A percentile compares a stretch with the other conserved stretches of the same genome.
Evolutionary conservation across 129 eudicot genomes (phyloP).

Genomic region (Daucus carota): DNA sequence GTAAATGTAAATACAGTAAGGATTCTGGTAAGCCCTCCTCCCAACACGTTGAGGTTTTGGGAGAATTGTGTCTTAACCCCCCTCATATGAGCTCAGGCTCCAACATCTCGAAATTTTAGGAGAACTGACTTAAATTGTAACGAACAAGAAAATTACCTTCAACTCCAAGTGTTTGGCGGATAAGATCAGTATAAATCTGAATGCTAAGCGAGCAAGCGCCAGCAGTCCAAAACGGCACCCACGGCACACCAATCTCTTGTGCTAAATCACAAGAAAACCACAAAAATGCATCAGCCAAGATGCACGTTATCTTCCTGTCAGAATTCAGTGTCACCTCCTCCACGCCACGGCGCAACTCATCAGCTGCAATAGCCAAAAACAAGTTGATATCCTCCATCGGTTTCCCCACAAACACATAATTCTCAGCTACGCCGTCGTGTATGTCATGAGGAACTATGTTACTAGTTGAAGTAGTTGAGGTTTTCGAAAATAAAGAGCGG

Average conservation of each 20-base stretch:
- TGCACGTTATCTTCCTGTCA: conserved; percentile 35
- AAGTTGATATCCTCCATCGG: conserved; percentile 32
- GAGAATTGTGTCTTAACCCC: too few species aligned
- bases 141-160: conserved; percentile 9
- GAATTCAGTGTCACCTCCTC: conserved; percentile 32
- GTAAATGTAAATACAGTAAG: too few species aligned
- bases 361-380: conserved; percentile 44
- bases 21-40: too few species aligned
- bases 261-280: conserved; percentile 62
- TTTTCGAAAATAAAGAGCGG: conserved; percentile 14
- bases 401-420: conserved; percentile 27
- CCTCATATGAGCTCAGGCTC: too few species aligned
- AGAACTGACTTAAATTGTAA: conserved; percentile 6
- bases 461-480: neutral
- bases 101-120: too few species aligned
- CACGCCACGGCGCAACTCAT: conserved; percentile 32
- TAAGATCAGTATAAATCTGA: conserved; percentile 43
- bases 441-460: conserved; percentile 34
- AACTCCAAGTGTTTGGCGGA: conserved; percentile 23
- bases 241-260: conserved; percentile 37
- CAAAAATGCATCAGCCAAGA: conserved; percentile 51
- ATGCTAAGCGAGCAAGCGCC: conserved; percentile 38
- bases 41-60: too few species aligned
- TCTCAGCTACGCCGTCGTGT: conserved; percentile 45
- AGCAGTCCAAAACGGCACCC: conserved; percentile 57